Percentiles rank a stretch among this genome's conserved stretches.
These are phyloP conservation scores for Cadophora gregata DNA, from an alignment of 2,329 filamentous ascomycete genomes.

Conservation along the genomic window DNA sequence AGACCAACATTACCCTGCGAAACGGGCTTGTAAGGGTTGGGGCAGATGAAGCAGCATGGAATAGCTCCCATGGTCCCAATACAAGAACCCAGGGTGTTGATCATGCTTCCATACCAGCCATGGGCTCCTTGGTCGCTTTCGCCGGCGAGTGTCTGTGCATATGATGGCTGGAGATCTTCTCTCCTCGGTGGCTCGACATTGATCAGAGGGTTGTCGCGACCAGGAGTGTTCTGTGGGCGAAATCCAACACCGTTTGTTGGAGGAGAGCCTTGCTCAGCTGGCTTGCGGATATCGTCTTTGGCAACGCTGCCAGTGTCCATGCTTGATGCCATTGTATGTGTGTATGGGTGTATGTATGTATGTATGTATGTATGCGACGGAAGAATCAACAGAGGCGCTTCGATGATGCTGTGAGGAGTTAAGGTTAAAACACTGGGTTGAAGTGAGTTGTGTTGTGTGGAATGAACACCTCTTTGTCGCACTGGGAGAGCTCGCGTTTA, in stretches of 20 bases:
- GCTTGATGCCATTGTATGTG: conserved; percentile 22
- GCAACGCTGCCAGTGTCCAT: conserved; percentile 22
- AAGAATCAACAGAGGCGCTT: conserved; percentile 11
- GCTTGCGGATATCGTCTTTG: conserved; percentile 28
- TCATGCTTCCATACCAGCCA: conserved; percentile 81
- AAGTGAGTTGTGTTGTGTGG: neutral
- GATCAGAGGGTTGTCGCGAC: conserved; percentile 56
- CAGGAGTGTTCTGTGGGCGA: conserved; percentile 31
- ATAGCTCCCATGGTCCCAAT: conserved; percentile 84
- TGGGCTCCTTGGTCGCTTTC: conserved; percentile 71
- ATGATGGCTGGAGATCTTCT: conserved; percentile 79
- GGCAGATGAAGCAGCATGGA: conserved; percentile 89
- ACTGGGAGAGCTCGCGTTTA: conserved; percentile 18
- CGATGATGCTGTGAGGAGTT: conserved; percentile 3
- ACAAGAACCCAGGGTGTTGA: conserved; percentile 74
- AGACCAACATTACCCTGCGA: conserved; percentile 93
- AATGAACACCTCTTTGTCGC: neutral
- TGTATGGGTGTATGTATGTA: conserved; percentile 5
- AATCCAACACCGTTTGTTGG: conserved; percentile 28
- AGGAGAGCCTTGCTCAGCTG: conserved; percentile 41
- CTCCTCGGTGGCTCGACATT: conserved; percentile 78
- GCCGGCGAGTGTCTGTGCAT: conserved; percentile 67
- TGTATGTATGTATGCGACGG: conserved; percentile 9
- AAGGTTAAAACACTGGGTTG: neutral
- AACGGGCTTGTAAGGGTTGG: conserved; percentile 95